These are phyloP conservation scores for Suillus subalutaceus DNA, from an alignment of 768 basidiomycete genomes.

Conservation along the genomic window DNA sequence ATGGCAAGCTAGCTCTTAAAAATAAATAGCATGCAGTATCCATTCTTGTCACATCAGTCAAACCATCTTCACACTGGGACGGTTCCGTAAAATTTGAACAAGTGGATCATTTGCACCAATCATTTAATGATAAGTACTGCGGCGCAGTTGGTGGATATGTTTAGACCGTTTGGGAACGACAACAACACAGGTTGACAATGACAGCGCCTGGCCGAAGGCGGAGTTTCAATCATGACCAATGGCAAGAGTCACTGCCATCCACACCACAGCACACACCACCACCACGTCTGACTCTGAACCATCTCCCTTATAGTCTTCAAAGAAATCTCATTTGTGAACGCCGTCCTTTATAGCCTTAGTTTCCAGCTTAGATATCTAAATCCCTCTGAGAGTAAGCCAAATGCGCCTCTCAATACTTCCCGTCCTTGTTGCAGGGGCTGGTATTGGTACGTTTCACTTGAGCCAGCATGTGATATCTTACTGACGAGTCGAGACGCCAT, in stretches of 20 bases:
- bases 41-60: not conserved
- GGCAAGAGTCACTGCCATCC: not conserved
- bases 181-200: not conserved
- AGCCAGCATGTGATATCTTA: not conserved
- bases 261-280: not conserved
- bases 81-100: too few relatives aligned
- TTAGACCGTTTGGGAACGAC: not conserved
- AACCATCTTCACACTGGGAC: not conserved
- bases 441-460: slow-evolving; percentile 28
- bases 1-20: not conserved
- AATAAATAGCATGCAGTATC: not conserved
- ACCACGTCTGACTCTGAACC: not conserved
- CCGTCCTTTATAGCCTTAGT: not conserved
- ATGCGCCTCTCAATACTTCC: slow-evolving; percentile 45
- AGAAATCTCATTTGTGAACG: not conserved
- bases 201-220: not conserved
- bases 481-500: not conserved
- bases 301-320: slow-evolving; percentile 1
- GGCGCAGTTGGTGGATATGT: not conserved
- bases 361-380: not conserved
- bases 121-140: too few relatives aligned
- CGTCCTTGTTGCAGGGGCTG: slow-evolving; percentile 40
- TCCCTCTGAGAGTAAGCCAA: not conserved
- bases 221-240: slow-evolving; percentile 1
- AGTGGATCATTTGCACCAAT: not conserved